Conservation (phyloP, 2,329 filamentous ascomycete species). For the Hypoxylon sp. region DNA sequence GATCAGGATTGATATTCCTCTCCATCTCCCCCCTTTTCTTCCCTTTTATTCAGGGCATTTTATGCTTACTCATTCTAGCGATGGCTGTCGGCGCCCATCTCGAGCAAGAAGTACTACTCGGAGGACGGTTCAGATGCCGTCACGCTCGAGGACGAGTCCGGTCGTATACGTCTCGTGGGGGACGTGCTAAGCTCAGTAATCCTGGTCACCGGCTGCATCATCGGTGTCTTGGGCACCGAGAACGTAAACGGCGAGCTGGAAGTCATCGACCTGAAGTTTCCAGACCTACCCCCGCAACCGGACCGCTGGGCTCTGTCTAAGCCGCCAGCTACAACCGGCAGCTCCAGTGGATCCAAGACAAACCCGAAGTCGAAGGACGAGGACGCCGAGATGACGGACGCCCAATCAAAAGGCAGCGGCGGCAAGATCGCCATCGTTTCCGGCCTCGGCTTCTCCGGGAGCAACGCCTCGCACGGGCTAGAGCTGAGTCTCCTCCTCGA, state of each 20-base stretch:
- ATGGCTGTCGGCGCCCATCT: constrained; percentile 86
- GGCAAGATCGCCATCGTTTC: constrained; percentile 86
- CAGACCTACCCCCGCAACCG: constrained; percentile 86
- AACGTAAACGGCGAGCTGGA: constrained; percentile 93
- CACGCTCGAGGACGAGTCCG: constrained; percentile 96
- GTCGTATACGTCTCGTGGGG: constrained; percentile 83
- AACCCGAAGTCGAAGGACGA: constrained; percentile 55
- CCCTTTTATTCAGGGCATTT: background rate
- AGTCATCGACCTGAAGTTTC: constrained; percentile 88
- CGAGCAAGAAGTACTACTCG: constrained; percentile 80
- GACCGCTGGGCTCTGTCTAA: constrained; percentile 80
- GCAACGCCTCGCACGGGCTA: constrained; percentile 76
- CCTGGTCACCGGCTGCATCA: constrained; percentile 91
- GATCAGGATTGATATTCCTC: background rate
- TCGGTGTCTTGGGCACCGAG: constrained; percentile 95
- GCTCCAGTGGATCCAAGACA: constrained; percentile 43
- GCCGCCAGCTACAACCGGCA: constrained; percentile 45
- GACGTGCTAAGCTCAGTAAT: constrained; percentile 73
- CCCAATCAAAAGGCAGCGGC: constrained; percentile 50
- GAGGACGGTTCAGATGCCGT: constrained; percentile 71
- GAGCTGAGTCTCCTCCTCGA: constrained; percentile 83
- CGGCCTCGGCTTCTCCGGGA: constrained; percentile 84
- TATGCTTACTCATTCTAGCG: constrained; percentile 64
- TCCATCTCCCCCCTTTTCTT: constrained; percentile 16
- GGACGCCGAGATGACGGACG: constrained; percentile 69